A percentile compares a stretch with the other conserved stretches of the same genome.
Evolutionary conservation across 805 yeast species (phyloP).

Genomic region (Kuraishia capsulata): DNA sequence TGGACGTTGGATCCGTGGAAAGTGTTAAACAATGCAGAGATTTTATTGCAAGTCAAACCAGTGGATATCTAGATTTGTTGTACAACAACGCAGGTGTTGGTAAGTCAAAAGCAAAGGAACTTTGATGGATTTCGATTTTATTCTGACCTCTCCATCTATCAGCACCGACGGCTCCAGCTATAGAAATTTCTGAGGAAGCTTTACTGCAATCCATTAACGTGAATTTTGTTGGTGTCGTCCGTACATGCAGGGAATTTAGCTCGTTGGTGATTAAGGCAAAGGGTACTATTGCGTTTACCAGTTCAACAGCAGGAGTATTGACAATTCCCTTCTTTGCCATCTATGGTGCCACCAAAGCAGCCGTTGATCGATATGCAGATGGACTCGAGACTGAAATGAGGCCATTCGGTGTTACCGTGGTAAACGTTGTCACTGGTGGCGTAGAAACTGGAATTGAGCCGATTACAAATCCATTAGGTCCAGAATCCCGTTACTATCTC

Average conservation of each 20-base stretch:
- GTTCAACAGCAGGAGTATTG: slow-evolving; percentile 22
- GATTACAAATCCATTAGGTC: not conserved
- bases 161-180: not conserved
- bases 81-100: slow-evolving; percentile 57
- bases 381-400: slow-evolving; percentile 24
- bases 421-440: slow-evolving; percentile 29
- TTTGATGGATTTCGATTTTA: too few species aligned
- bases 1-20: slow-evolving; percentile 50
- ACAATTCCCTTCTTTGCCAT: slow-evolving; percentile 24
- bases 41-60: slow-evolving; percentile 30
- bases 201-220: slow-evolving; percentile 14
- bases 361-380: slow-evolving; percentile 27
- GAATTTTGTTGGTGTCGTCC: slow-evolving; percentile 30
- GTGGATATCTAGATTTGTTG: slow-evolving; percentile 45
- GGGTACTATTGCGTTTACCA: slow-evolving; percentile 28
- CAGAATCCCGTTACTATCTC: not conserved
- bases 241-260: slow-evolving; percentile 22
- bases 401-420: slow-evolving; percentile 29
- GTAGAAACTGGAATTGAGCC: slow-evolving; percentile 19
- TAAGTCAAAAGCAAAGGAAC: too few species aligned
- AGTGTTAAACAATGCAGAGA: slow-evolving; percentile 36
- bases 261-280: slow-evolving; percentile 21
- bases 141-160: too few species aligned
- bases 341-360: slow-evolving; percentile 29
- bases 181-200: not conserved